Percentiles rank a stretch among this genome's conserved stretches.
phyloP scores from a whole-genome alignment of 129 eudicot species.

The Artemisia annua region DNA sequence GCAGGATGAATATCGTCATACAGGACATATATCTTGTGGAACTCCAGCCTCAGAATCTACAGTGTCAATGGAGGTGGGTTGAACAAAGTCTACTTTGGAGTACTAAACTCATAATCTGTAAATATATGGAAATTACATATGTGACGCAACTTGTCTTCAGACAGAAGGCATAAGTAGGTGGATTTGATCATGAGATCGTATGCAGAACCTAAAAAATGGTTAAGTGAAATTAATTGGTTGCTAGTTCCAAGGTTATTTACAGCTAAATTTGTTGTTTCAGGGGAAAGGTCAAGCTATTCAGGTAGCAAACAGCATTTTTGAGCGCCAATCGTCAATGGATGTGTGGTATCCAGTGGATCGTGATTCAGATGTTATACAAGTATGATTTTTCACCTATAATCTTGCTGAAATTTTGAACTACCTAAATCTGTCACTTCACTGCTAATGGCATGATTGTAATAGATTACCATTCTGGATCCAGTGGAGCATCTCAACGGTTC shows the following conservation, averaged over 20 bases:
- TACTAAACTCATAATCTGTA: too few relatives aligned
- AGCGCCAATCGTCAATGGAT: slow-evolving; percentile 60
- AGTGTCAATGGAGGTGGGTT: slow-evolving; percentile 25
- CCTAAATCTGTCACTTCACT: slow-evolving; percentile 8
- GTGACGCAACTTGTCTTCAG: too few relatives aligned
- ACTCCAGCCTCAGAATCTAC: slow-evolving; percentile 18
- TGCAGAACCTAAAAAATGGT: too few relatives aligned
- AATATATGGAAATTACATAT: too few relatives aligned
- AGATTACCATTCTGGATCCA: slow-evolving; percentile 49
- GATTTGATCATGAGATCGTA: too few relatives aligned
- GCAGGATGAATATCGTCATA: slow-evolving; percentile 54
- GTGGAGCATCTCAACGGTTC: slow-evolving; percentile 34
- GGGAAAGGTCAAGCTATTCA: slow-evolving; percentile 51
- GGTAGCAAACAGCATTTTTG: slow-evolving; percentile 56
- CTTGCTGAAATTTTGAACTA: slow-evolving; percentile 9
- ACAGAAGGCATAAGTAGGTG: too few relatives aligned
- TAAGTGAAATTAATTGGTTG: background rate
- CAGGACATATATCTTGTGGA: slow-evolving; percentile 23
- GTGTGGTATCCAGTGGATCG: slow-evolving; percentile 38
- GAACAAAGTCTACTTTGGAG: too few relatives aligned
- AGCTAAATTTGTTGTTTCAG: slow-evolving; percentile 36
- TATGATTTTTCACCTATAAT: slow-evolving; percentile 21
- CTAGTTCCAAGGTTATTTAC: slow-evolving; percentile 3
- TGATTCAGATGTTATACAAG: slow-evolving; percentile 64
- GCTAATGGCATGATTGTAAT: slow-evolving; percentile 25